phyloP scores from a whole-genome alignment of 2,329 filamentous ascomycete genomes.

The Alternaria consortialis region DNA sequence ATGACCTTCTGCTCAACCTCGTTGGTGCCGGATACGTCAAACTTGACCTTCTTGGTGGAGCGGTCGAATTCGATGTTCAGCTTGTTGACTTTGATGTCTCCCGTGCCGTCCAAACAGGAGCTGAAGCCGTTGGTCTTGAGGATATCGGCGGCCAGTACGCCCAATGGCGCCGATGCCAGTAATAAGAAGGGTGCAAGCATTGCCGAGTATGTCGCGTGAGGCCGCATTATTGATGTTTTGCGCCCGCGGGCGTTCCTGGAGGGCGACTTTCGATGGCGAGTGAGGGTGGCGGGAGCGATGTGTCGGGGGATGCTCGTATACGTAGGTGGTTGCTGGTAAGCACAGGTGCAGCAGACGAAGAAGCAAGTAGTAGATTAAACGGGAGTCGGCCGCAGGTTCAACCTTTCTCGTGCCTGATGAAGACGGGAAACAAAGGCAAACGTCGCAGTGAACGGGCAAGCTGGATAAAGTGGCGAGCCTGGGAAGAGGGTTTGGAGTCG shows the following conservation, averaged over 20 bases:
- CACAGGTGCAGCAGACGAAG: background rate
- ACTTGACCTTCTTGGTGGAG: constrained; percentile 74
- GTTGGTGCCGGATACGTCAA: constrained; percentile 84
- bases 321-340: constrained; percentile 10
- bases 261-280: constrained; percentile 21
- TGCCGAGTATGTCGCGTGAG: constrained; percentile 46
- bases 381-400: constrained; percentile 45
- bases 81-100: constrained; percentile 73
- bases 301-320: background rate
- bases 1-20: constrained; percentile 78
- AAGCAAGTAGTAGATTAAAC: constrained; percentile 36
- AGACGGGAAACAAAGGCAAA: constrained; percentile 22
- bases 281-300: constrained; percentile 3
- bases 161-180: constrained; percentile 50
- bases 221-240: constrained; percentile 40
- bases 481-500: background rate
- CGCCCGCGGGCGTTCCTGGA: constrained; percentile 43
- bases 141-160: constrained; percentile 72
- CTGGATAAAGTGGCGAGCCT: background rate
- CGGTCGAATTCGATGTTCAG: constrained; percentile 83
- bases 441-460: constrained; percentile 10
- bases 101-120: constrained; percentile 68
- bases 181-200: constrained; percentile 52
- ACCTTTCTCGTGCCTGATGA: constrained; percentile 45
- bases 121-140: constrained; percentile 83